Conservation (phyloP, 1,139 yeast species). For the Candida albicans region DNA sequence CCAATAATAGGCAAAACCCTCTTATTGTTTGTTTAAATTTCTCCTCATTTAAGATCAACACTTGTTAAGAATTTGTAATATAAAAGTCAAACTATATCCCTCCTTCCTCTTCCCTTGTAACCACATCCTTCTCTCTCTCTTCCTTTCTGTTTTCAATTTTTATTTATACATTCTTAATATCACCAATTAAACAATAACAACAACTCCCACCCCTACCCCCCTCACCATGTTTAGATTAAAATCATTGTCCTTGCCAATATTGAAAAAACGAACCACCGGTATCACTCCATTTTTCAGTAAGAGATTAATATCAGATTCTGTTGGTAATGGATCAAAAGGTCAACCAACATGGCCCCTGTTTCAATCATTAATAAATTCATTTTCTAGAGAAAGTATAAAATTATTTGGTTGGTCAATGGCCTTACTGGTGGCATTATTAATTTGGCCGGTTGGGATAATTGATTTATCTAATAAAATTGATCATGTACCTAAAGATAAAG, state of each 20-base stretch:
- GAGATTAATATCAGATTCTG: slow-evolving; percentile 6
- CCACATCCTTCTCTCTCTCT: too few species aligned
- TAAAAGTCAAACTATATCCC: too few species aligned
- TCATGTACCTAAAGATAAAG: slow-evolving; percentile 14
- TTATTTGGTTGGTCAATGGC: slow-evolving; percentile 14
- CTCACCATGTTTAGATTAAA: slow-evolving; percentile 2
- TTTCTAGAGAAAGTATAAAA: slow-evolving; percentile 9
- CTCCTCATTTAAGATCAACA: too few species aligned
- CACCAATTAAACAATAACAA: too few species aligned
- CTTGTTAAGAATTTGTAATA: too few species aligned
- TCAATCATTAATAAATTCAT: neutral
- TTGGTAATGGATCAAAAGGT: slow-evolving; percentile 9
- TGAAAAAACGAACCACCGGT: neutral
- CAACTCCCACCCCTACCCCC: neutral
- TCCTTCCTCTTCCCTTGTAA: too few species aligned
- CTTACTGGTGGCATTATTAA: slow-evolving; percentile 9
- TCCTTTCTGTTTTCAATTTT: neutral
- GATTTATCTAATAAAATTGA: slow-evolving; percentile 8
- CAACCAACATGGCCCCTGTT: slow-evolving; percentile 14
- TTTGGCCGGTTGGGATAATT: slow-evolving; percentile 12
- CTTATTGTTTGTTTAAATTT: too few species aligned
- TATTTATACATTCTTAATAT: neutral
- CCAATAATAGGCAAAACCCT: too few species aligned
- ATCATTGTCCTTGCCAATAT: neutral
- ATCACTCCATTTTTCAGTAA: slow-evolving; percentile 1